phyloP scores from a whole-genome alignment of 192 early-diverging fungal genomes.

The Jimgerdemannia flammicorona region DNA sequence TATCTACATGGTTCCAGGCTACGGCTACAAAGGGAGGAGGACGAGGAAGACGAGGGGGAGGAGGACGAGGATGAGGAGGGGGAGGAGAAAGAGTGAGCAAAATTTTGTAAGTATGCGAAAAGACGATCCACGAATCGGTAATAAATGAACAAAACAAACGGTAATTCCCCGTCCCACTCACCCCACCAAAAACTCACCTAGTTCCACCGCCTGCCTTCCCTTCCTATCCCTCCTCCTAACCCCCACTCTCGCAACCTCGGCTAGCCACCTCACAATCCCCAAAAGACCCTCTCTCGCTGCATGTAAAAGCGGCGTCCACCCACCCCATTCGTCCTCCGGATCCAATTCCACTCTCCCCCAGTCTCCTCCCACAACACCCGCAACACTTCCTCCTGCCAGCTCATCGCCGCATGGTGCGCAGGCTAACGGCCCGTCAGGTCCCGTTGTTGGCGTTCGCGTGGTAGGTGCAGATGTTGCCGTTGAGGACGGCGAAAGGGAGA shows the following conservation, averaged over 20 bases:
- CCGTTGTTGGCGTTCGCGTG: neutral
- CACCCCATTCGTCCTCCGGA: slow-evolving; percentile 31
- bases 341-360: slow-evolving; percentile 13
- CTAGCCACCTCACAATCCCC: neutral
- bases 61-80: too few species aligned
- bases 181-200: neutral
- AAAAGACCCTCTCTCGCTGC: slow-evolving; percentile 29
- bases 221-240: neutral
- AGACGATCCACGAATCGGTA: neutral
- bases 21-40: neutral
- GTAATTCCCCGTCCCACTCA: neutral
- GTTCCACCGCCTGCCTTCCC: neutral
- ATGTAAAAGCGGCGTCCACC: slow-evolving; percentile 38
- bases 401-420: slow-evolving; percentile 37
- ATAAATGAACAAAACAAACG: neutral
- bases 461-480: slow-evolving; percentile 16
- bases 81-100: neutral
- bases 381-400: slow-evolving; percentile 20
- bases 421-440: slow-evolving; percentile 32
- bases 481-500: slow-evolving; percentile 26
- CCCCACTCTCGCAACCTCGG: too few species aligned
- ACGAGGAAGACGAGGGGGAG: too few species aligned
- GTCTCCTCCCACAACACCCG: slow-evolving; percentile 5
- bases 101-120: neutral
- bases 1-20: neutral